Conservation (phyloP, 371 early-diverging fungal genomes). For the Basidiobolus meristosporus region DNA sequence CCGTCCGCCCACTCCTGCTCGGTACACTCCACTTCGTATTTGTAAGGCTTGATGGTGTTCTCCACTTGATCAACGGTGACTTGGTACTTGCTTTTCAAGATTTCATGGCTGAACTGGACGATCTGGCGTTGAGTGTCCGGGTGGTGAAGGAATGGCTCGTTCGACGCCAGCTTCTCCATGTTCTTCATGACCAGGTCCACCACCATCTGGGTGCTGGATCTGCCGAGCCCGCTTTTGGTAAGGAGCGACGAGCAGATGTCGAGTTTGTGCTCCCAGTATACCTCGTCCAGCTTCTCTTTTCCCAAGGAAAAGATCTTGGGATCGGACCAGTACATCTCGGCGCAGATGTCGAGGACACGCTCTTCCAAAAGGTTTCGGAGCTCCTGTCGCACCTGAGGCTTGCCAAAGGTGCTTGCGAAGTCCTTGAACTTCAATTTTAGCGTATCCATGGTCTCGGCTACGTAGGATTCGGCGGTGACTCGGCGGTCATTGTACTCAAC, state of each 20-base stretch:
- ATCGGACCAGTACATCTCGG: slow-evolving; percentile 82
- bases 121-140: slow-evolving; percentile 63
- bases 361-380: slow-evolving; percentile 79
- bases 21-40: slow-evolving; percentile 86
- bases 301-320: slow-evolving; percentile 41
- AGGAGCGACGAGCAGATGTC: slow-evolving; percentile 65
- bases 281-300: slow-evolving; percentile 24
- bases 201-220: slow-evolving; percentile 75
- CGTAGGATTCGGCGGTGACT: slow-evolving; percentile 87
- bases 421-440: slow-evolving; percentile 85
- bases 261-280: slow-evolving; percentile 68
- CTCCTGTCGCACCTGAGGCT: slow-evolving; percentile 73
- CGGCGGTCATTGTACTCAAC: slow-evolving; percentile 92
- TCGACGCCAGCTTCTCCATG: slow-evolving; percentile 58
- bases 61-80: slow-evolving; percentile 90
- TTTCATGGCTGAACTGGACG: slow-evolving; percentile 58
- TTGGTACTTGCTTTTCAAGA: slow-evolving; percentile 66
- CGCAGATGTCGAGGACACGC: slow-evolving; percentile 75
- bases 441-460: slow-evolving; percentile 80
- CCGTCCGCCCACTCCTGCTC: slow-evolving; percentile 87
- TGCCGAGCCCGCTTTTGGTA: slow-evolving; percentile 87
- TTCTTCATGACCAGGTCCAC: slow-evolving; percentile 68
- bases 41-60: slow-evolving; percentile 95
- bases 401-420: slow-evolving; percentile 74
- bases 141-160: slow-evolving; percentile 74